Evolutionary conservation across 2,329 filamentous ascomycete genomes (phyloP).

Genomic region (Claviceps sp.): DNA sequence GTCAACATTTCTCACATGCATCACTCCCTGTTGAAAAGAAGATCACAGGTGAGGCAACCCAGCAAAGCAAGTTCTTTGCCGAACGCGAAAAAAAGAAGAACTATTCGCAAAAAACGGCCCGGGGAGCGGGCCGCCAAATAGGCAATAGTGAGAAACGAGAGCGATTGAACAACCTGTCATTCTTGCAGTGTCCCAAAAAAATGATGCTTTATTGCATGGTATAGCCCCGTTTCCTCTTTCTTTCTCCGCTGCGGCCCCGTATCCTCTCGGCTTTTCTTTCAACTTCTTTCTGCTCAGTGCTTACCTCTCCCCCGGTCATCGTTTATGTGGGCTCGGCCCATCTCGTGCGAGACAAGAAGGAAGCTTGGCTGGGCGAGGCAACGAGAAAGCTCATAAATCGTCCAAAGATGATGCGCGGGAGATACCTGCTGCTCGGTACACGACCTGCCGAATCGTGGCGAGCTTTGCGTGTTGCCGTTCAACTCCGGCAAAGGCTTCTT

Average conservation of each 20-base stretch:
- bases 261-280: background rate
- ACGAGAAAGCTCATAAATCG: background rate
- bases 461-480: too few relatives aligned
- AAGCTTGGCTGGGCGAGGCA: background rate
- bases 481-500: too few relatives aligned
- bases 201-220: background rate
- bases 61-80: background rate
- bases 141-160: background rate
- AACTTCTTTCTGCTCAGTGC: background rate
- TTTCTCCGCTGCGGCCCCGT: background rate
- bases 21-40: background rate
- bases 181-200: background rate
- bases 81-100: background rate
- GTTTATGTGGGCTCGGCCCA: background rate
- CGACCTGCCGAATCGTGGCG: background rate
- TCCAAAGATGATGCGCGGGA: background rate
- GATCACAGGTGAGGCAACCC: background rate
- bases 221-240: background rate
- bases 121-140: too few relatives aligned
- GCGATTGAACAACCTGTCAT: background rate
- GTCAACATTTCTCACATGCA: background rate
- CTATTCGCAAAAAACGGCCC: background rate
- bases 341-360: background rate
- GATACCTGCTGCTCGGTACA: background rate
- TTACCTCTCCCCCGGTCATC: background rate